Conservation (phyloP, 2,329 filamentous ascomycete genomes). For the Talaromyces funiculosus region DNA sequence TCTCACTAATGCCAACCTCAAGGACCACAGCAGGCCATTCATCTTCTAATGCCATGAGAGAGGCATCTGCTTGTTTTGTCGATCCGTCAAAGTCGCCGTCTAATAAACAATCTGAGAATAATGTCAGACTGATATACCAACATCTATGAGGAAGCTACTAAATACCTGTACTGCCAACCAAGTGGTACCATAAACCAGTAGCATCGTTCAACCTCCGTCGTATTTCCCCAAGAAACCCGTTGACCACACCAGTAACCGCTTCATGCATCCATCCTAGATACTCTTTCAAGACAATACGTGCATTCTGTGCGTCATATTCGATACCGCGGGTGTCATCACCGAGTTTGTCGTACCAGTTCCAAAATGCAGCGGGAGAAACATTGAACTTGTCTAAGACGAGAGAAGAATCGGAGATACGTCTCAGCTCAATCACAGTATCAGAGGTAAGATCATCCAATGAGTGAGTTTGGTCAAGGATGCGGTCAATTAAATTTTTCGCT, state of each 20-base stretch:
- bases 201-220: neutral
- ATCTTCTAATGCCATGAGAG: neutral
- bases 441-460: conserved; percentile 5
- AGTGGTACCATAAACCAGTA: neutral
- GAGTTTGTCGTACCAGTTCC: neutral
- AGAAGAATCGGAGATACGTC: neutral
- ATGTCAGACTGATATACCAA: neutral
- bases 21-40: conserved; percentile 5
- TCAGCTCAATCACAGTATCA: neutral
- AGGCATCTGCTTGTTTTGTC: conserved; percentile 2
- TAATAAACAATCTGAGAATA: neutral
- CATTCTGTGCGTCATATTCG: neutral
- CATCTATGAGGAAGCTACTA: conserved; percentile 15
- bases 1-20: neutral
- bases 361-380: neutral
- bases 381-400: conserved; percentile 2
- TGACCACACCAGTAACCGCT: neutral
- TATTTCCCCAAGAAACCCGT: neutral
- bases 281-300: neutral
- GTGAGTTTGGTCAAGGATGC: conserved; percentile 2
- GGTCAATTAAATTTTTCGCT: neutral
- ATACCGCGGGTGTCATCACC: neutral
- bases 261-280: neutral
- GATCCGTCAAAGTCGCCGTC: neutral
- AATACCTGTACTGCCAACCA: neutral